These are phyloP conservation scores for Vitis hybrid DNA, from an alignment of 177 flowering plant genomes.

Conservation along the genomic window DNA sequence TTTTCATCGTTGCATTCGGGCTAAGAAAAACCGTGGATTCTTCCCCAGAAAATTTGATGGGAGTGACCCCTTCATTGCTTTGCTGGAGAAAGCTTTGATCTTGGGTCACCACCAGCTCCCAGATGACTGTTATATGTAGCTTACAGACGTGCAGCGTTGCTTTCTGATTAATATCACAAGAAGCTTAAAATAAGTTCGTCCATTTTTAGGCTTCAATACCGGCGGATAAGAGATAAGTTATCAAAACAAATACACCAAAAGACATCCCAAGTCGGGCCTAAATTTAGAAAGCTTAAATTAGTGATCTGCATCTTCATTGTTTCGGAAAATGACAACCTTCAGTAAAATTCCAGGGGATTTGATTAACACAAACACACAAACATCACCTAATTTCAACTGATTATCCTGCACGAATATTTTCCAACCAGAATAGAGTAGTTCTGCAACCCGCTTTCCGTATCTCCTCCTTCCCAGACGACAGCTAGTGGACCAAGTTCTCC, in stretches of 20 bases:
- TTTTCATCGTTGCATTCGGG: no score
- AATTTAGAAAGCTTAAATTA: neutral
- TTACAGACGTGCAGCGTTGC: no score
- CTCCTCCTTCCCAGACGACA: no score
- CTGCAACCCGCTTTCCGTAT: no score
- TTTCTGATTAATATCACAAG: no score
- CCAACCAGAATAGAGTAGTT: slow-evolving; percentile 16
- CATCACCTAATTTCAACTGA: slow-evolving; percentile 4
- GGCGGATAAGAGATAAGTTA: no score
- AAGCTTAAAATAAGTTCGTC: no score
- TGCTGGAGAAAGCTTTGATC: neutral
- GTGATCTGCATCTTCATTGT: neutral
- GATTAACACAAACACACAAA: slow-evolving; percentile 5
- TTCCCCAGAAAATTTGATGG: neutral
- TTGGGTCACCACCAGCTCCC: neutral
- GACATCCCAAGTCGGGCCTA: no score
- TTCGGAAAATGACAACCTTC: neutral
- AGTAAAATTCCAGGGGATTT: neutral
- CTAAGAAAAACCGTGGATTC: neutral
- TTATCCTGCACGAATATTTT: slow-evolving; percentile 1
- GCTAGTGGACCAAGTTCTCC: neutral
- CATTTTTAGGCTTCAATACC: no score
- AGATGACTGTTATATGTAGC: neutral
- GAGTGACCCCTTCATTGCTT: no score
- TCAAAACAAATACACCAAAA: no score